phyloP scores from a whole-genome alignment of 2,329 filamentous ascomycete genomes.

The Colletotrichum sp. region DNA sequence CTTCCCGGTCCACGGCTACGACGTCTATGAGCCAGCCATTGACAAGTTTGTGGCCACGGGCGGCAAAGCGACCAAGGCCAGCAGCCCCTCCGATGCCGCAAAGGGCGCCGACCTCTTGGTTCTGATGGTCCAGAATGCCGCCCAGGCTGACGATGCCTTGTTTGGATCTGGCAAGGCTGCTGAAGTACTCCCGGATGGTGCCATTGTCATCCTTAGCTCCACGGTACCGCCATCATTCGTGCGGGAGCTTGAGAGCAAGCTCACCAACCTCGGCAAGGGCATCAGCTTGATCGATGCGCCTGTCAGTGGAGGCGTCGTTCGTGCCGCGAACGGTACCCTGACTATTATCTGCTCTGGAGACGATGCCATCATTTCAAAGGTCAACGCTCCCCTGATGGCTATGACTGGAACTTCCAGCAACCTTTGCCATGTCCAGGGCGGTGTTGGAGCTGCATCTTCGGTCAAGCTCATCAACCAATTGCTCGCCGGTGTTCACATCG shows the following conservation, averaged over 20 bases:
- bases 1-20: slow-evolving; percentile 37
- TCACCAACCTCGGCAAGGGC: slow-evolving; percentile 27
- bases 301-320: slow-evolving; percentile 41
- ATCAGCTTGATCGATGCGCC: slow-evolving; percentile 38
- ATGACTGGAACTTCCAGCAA: slow-evolving; percentile 35
- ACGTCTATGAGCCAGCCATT: slow-evolving; percentile 32
- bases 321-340: slow-evolving; percentile 39
- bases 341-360: slow-evolving; percentile 40
- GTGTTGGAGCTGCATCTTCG: slow-evolving; percentile 57
- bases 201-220: slow-evolving; percentile 38
- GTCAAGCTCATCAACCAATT: slow-evolving; percentile 65
- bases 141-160: slow-evolving; percentile 34
- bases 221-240: slow-evolving; percentile 39
- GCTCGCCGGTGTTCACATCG: slow-evolving; percentile 63
- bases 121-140: slow-evolving; percentile 40
- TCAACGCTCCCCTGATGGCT: slow-evolving; percentile 30
- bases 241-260: slow-evolving; percentile 21
- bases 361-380: slow-evolving; percentile 24
- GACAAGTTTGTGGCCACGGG: slow-evolving; percentile 31
- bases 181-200: slow-evolving; percentile 27
- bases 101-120: slow-evolving; percentile 33
- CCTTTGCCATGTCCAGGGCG: slow-evolving; percentile 53
- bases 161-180: slow-evolving; percentile 34
- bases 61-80: slow-evolving; percentile 26
- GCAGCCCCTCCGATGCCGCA: slow-evolving; percentile 31